A percentile compares a stretch with the other conserved stretches of the same genome.
Conservation (phyloP, 805 yeast species). For the Candida takata region DNA sequence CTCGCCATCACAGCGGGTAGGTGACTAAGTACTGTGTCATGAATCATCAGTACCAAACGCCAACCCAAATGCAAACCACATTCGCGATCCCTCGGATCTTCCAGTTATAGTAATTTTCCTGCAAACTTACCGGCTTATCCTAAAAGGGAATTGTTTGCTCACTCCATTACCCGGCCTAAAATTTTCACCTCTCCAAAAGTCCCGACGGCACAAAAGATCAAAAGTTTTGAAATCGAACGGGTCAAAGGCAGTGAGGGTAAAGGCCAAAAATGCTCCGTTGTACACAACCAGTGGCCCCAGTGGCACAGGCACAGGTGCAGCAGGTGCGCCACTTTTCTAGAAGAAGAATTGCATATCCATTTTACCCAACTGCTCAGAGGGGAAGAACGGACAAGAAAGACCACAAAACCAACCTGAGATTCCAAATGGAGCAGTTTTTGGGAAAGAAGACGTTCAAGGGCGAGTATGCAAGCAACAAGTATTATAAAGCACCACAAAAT, state of each 20-base stretch:
- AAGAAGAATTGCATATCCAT: constrained; percentile 48
- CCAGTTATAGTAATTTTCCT: not conserved
- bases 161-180: constrained; percentile 1
- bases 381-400: constrained; percentile 33
- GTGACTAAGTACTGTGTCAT: no score
- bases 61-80: no score
- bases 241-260: no score
- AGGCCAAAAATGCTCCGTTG: no score
- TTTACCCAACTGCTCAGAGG: constrained; percentile 38
- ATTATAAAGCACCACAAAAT: constrained; percentile 57
- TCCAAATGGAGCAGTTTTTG: constrained; percentile 63
- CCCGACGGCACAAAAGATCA: not conserved
- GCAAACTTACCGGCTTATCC: no score
- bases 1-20: no score
- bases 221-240: not conserved
- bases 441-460: constrained; percentile 85
- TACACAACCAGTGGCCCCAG: no score
- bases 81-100: constrained; percentile 1
- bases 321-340: constrained; percentile 42
- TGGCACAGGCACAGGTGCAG: constrained; percentile 8
- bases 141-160: no score
- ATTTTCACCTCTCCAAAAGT: not conserved
- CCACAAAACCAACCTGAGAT: constrained; percentile 48
- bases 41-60: no score
- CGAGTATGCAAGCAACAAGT: constrained; percentile 70